Evolutionary conservation across 2,329 filamentous ascomycete genomes (phyloP).

Genomic region (Clathrospora elynae): DNA sequence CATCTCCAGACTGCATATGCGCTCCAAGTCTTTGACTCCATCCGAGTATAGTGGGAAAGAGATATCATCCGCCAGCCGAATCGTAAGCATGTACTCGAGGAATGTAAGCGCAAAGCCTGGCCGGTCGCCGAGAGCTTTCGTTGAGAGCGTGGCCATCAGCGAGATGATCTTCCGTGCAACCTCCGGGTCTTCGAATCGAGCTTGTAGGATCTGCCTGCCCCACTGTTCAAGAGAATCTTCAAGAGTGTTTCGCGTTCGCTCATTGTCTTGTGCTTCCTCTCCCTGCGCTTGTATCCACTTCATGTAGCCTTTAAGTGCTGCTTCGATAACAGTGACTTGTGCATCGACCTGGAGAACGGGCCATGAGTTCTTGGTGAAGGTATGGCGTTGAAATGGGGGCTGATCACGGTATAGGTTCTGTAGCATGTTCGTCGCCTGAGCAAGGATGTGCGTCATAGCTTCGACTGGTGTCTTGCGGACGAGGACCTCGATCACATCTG

Average conservation of each 20-base stretch:
- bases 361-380: conserved; percentile 68
- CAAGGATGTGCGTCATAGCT: conserved; percentile 85
- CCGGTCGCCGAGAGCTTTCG: conserved; percentile 76
- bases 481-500: conserved; percentile 83
- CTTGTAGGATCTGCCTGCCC: conserved; percentile 72
- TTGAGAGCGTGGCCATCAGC: conserved; percentile 82
- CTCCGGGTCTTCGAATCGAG: conserved; percentile 80
- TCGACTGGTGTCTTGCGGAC: conserved; percentile 81
- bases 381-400: conserved; percentile 63
- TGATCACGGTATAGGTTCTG: conserved; percentile 75
- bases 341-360: conserved; percentile 82
- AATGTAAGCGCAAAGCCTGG: conserved; percentile 84
- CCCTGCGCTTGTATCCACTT: conserved; percentile 71
- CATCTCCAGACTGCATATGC: conserved; percentile 82
- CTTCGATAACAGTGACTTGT: conserved; percentile 86
- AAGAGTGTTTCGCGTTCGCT: conserved; percentile 61
- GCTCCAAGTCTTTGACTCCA: conserved; percentile 85
- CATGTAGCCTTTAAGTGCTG: conserved; percentile 83
- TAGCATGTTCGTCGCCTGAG: conserved; percentile 74
- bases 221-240: conserved; percentile 71
- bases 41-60: conserved; percentile 79
- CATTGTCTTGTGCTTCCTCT: conserved; percentile 54
- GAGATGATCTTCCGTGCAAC: conserved; percentile 82
- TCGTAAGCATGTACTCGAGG: conserved; percentile 87
- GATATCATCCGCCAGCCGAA: conserved; percentile 74